Conservation (phyloP, 2,329 filamentous ascomycete species). For the Colletotrichum noveboracense region DNA sequence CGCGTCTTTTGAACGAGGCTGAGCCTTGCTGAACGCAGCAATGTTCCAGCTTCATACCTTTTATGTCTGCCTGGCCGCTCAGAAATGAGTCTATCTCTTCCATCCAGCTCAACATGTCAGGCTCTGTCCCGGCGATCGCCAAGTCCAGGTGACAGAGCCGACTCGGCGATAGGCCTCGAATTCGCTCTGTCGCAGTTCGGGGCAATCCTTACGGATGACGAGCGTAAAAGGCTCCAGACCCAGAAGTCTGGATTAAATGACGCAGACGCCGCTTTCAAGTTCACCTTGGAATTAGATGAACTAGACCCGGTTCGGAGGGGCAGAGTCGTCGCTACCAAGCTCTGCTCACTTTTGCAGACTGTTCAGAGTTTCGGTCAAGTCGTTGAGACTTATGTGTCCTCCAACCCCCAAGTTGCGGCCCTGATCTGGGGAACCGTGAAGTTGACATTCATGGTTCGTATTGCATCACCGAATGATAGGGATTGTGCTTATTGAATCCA, state of each 20-base stretch:
- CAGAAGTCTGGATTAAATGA: not conserved
- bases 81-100: no score
- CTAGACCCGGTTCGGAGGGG: not conserved
- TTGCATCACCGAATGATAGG: not conserved
- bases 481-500: not conserved
- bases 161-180: not conserved
- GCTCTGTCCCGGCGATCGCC: no score
- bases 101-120: no score
- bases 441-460: not conserved
- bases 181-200: not conserved
- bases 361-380: not conserved
- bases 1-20: no score
- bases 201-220: not conserved
- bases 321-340: not conserved
- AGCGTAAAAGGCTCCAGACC: not conserved
- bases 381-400: not conserved
- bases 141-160: no score
- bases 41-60: no score
- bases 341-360: not conserved
- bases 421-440: not conserved
- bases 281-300: not conserved
- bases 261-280: not conserved
- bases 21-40: no score
- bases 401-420: not conserved
- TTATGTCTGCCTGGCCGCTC: no score